phyloP scores from a whole-genome alignment of 345 rosid genomes.

The Adansonia digitata region DNA sequence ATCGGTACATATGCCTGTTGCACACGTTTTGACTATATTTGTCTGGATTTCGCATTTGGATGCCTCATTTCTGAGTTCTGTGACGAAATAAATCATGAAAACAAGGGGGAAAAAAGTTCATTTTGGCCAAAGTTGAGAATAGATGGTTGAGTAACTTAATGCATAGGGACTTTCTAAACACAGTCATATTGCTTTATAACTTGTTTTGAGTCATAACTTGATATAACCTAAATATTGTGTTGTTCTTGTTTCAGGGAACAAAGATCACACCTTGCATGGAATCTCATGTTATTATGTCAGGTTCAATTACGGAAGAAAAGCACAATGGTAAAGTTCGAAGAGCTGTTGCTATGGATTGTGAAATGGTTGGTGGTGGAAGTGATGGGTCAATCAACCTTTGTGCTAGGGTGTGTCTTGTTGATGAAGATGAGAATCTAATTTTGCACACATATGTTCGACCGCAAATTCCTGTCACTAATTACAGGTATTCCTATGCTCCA shows the following conservation, averaged over 20 bases:
- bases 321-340: slow-evolving; percentile 20
- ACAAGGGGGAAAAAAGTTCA: background rate
- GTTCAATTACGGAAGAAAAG: slow-evolving; percentile 8
- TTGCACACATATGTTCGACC: slow-evolving; percentile 58
- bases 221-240: background rate
- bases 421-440: slow-evolving; percentile 61
- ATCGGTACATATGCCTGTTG: background rate
- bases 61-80: background rate
- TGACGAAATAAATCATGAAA: background rate
- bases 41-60: background rate
- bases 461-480: slow-evolving; percentile 45
- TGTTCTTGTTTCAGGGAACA: slow-evolving; percentile 25
- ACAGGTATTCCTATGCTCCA: slow-evolving; percentile 35
- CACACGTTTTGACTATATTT: background rate
- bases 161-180: background rate
- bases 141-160: background rate
- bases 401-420: slow-evolving; percentile 65
- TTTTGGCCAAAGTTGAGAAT: background rate
- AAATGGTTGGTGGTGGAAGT: slow-evolving; percentile 72
- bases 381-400: slow-evolving; percentile 56
- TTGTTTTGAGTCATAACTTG: slow-evolving; percentile 5
- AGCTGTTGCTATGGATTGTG: slow-evolving; percentile 67
- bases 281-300: slow-evolving; percentile 16
- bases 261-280: slow-evolving; percentile 12
- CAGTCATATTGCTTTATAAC: background rate